These are phyloP conservation scores for Persicaria maculosa DNA, from an alignment of 148 eudicot genomes.

Conservation along the genomic window DNA sequence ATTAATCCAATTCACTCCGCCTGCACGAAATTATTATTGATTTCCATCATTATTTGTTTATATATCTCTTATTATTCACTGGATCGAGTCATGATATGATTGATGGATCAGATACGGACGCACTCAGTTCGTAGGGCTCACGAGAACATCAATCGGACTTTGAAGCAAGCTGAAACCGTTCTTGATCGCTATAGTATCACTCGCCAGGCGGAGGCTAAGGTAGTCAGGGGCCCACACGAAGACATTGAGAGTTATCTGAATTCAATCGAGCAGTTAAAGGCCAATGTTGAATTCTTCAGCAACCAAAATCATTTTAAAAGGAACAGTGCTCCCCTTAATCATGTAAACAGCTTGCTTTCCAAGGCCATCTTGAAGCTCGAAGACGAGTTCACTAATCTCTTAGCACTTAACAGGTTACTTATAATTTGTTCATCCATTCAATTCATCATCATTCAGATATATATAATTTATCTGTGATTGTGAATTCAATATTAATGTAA, in stretches of 20 bases:
- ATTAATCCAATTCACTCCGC: not conserved
- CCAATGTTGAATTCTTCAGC: constrained; percentile 46
- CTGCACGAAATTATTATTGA: too few relatives aligned
- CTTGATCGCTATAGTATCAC: constrained; percentile 58
- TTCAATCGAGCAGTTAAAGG: constrained; percentile 69
- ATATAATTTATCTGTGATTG: too few relatives aligned
- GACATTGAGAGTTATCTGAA: constrained; percentile 84
- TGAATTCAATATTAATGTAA: too few relatives aligned
- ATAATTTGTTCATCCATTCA: not conserved
- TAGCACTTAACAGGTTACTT: constrained; percentile 48
- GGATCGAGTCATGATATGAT: not conserved
- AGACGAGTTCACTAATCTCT: constrained; percentile 74
- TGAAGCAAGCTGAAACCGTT: constrained; percentile 67
- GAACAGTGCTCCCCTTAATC: constrained; percentile 47
- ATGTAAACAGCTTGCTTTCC: constrained; percentile 46
- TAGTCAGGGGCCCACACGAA: constrained; percentile 90
- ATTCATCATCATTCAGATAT: not conserved
- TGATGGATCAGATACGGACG: constrained; percentile 42
- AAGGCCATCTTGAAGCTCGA: constrained; percentile 70
- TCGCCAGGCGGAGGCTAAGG: constrained; percentile 83
- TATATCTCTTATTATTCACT: too few relatives aligned
- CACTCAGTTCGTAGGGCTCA: constrained; percentile 88
- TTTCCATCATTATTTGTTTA: too few relatives aligned
- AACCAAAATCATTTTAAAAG: constrained; percentile 51
- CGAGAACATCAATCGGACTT: constrained; percentile 81